A percentile compares a stretch with the other conserved stretches of the same genome.
These are phyloP conservation scores for Phaeoacremonium minimum DNA, from an alignment of 2,329 filamentous ascomycete species.

Conservation along the genomic window DNA sequence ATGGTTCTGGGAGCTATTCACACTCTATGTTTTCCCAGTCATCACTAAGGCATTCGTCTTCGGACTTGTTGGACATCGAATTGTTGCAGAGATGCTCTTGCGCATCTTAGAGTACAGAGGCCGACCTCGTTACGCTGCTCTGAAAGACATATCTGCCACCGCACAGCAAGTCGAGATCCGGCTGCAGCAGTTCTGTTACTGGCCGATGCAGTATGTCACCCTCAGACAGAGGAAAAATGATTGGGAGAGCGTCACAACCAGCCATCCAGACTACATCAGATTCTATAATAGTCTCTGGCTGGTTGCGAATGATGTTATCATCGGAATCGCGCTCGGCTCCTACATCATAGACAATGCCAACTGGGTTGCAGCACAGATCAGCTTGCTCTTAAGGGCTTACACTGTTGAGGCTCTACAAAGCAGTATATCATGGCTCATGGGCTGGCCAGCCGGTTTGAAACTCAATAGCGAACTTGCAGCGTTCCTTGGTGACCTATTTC, in stretches of 20 bases:
- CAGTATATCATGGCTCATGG: constrained; percentile 94
- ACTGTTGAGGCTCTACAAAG: constrained; percentile 83
- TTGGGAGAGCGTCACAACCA: constrained; percentile 93
- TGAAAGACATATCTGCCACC: constrained; percentile 94
- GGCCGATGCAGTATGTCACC: constrained; percentile 94
- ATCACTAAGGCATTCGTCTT: constrained; percentile 71
- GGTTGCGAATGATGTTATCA: constrained; percentile 97
- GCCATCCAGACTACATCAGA: constrained; percentile 94
- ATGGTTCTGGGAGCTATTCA: constrained; percentile 66
- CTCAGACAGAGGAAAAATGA: constrained; percentile 83
- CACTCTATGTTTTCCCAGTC: constrained; percentile 73
- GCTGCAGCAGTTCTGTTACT: constrained; percentile 96
- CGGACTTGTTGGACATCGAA: constrained; percentile 72
- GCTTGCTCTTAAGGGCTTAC: constrained; percentile 70
- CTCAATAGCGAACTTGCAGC: constrained; percentile 88
- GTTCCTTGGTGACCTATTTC: constrained; percentile 92
- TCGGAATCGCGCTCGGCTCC: constrained; percentile 91
- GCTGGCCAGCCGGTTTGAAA: constrained; percentile 90
- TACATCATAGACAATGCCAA: constrained; percentile 95
- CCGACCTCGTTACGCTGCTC: constrained; percentile 71
- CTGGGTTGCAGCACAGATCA: constrained; percentile 78
- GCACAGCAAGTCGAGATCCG: constrained; percentile 97
- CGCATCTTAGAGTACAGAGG: constrained; percentile 79
- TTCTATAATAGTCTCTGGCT: constrained; percentile 99
- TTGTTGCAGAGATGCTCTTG: constrained; percentile 75